Evolutionary conservation across 2,329 filamentous ascomycete species (phyloP).

Genomic region (Aureobasidium sp.): DNA sequence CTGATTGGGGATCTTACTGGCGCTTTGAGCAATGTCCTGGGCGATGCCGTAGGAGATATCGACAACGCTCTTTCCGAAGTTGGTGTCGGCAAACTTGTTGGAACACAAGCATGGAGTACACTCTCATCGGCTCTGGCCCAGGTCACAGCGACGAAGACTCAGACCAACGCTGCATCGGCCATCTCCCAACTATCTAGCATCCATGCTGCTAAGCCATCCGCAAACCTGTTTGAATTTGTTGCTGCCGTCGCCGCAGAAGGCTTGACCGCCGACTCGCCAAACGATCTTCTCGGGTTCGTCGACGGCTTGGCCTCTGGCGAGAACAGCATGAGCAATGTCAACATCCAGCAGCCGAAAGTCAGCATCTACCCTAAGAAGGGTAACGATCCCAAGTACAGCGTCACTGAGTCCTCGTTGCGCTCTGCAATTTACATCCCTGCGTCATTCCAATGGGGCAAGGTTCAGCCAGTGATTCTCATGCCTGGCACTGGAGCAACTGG

Average conservation of each 20-base stretch:
- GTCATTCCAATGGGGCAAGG: slow-evolving; percentile 38
- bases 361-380: slow-evolving; percentile 31
- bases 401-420: slow-evolving; percentile 39
- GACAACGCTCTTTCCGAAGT: slow-evolving; percentile 9
- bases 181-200: slow-evolving; percentile 13
- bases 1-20: slow-evolving; percentile 12
- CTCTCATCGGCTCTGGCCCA: slow-evolving; percentile 14
- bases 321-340: slow-evolving; percentile 22
- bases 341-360: slow-evolving; percentile 17
- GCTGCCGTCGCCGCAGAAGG: slow-evolving; percentile 21
- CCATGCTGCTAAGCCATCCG: slow-evolving; percentile 16
- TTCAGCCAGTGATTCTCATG: slow-evolving; percentile 44
- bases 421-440: slow-evolving; percentile 45
- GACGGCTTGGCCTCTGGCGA: slow-evolving; percentile 17
- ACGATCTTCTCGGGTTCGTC: slow-evolving; percentile 18
- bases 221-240: slow-evolving; percentile 20
- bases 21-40: neutral
- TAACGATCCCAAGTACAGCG: slow-evolving; percentile 40
- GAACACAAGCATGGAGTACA: neutral
- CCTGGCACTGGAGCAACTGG: slow-evolving; percentile 45
- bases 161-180: slow-evolving; percentile 18
- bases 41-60: neutral
- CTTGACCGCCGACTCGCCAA: slow-evolving; percentile 15
- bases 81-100: neutral
- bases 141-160: slow-evolving; percentile 20